Evolutionary conservation across 164 flowering plant species (phyloP).

Genomic region (Stephania japonica): DNA sequence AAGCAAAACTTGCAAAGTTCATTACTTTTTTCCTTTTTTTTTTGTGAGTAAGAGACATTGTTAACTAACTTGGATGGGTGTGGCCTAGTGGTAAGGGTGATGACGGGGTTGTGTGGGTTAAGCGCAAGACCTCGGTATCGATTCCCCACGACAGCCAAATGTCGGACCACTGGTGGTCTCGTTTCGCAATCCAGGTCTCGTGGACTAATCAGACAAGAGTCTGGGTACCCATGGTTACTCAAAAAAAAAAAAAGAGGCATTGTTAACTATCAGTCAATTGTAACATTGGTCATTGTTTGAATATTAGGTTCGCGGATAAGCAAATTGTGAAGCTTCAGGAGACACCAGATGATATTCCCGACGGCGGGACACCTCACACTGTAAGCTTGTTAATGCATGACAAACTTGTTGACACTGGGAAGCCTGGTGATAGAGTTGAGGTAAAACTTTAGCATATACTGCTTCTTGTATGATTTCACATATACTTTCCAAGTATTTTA

Average conservation of each 20-base stretch:
- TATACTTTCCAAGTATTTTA: not conserved
- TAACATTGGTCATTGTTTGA: not conserved
- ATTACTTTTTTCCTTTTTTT: no score
- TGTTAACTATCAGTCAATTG: not conserved
- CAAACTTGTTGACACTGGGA: slow-evolving; percentile 87
- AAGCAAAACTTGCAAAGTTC: slow-evolving; percentile 2
- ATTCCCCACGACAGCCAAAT: no score
- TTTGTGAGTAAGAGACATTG: not conserved
- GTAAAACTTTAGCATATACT: slow-evolving; percentile 25
- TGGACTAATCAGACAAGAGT: no score
- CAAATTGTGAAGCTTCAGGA: slow-evolving; percentile 97
- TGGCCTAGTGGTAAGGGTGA: no score
- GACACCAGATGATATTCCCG: slow-evolving; percentile 98
- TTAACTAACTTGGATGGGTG: no score
- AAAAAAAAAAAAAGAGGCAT: no score
- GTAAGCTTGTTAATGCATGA: slow-evolving; percentile 97
- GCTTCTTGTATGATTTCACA: not conserved
- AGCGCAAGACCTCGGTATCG: no score
- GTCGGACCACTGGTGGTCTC: no score
- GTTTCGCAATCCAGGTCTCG: no score
- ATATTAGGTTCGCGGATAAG: slow-evolving; percentile 80
- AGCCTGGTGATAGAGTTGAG: slow-evolving; percentile 98
- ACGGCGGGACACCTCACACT: slow-evolving; percentile 98
- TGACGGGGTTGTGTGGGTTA: no score
- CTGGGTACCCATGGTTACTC: no score